These are phyloP conservation scores for Bretziella fagacearum DNA, from an alignment of 2,329 filamentous ascomycete species.

Conservation along the genomic window DNA sequence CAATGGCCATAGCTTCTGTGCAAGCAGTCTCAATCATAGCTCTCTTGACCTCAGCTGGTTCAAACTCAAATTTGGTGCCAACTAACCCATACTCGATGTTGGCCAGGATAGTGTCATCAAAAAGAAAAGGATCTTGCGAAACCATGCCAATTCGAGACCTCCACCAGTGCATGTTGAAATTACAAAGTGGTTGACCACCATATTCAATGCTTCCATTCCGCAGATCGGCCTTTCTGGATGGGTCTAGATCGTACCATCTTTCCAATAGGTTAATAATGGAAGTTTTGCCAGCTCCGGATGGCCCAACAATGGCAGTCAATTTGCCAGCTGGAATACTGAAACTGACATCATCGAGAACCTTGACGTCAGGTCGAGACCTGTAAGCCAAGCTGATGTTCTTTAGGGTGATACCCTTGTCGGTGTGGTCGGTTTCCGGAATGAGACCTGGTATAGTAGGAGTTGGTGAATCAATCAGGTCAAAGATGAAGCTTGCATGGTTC, in stretches of 20 bases:
- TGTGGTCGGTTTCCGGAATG: slow-evolving; percentile 24
- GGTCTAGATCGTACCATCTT: slow-evolving; percentile 45
- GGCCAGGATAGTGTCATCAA: slow-evolving; percentile 43
- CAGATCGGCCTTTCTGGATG: slow-evolving; percentile 15
- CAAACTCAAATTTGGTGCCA: slow-evolving; percentile 24
- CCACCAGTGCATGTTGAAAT: slow-evolving; percentile 48
- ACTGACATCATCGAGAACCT: slow-evolving; percentile 42
- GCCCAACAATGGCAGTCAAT: slow-evolving; percentile 56
- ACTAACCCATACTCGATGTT: slow-evolving; percentile 32
- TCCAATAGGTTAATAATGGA: slow-evolving; percentile 57
- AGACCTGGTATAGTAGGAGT: not conserved
- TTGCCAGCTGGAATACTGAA: slow-evolving; percentile 45
- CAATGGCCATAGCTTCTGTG: slow-evolving; percentile 32
- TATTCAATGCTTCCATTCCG: slow-evolving; percentile 28
- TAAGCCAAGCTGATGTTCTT: slow-evolving; percentile 56
- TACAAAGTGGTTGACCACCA: slow-evolving; percentile 34
- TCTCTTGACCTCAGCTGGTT: slow-evolving; percentile 34
- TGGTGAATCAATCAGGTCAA: slow-evolving; percentile 25
- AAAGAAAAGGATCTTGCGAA: slow-evolving; percentile 51
- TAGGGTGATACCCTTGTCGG: slow-evolving; percentile 40
- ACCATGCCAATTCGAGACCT: slow-evolving; percentile 46
- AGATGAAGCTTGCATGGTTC: slow-evolving; percentile 24
- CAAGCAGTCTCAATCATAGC: slow-evolving; percentile 30
- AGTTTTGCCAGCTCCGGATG: slow-evolving; percentile 57
- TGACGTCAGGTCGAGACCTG: slow-evolving; percentile 46